Conservation (phyloP, 495 filamentous ascomycete genomes). For the Emericellopsis terricola region DNA sequence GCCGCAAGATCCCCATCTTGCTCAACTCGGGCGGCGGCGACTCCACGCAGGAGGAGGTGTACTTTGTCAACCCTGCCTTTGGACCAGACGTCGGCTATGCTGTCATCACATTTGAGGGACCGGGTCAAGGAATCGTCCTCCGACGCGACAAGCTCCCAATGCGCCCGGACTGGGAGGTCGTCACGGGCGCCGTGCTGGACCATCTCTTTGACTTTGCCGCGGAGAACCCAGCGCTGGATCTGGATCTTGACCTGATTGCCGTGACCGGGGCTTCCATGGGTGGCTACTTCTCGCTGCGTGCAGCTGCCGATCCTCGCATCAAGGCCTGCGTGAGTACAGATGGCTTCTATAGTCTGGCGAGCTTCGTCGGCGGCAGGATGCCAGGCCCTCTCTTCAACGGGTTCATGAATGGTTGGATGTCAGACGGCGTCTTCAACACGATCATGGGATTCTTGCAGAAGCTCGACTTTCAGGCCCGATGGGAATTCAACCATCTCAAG, state of each 20-base stretch:
- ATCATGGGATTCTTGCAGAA: constrained; percentile 2
- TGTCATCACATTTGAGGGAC: constrained; percentile 27
- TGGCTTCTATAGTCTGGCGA: constrained; percentile 19
- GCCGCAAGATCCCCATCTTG: constrained; percentile 21
- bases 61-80: constrained; percentile 9
- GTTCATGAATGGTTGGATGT: constrained; percentile 15
- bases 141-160: constrained; percentile 11
- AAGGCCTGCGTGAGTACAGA: constrained; percentile 27
- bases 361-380: constrained; percentile 12
- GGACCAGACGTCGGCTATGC: constrained; percentile 25
- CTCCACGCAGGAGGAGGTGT: constrained; percentile 28
- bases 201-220: constrained; percentile 5
- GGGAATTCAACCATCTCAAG: constrained; percentile 14
- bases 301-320: constrained; percentile 23
- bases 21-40: constrained; percentile 22
- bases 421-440: constrained; percentile 11
- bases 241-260: constrained; percentile 25
- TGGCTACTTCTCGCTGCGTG: constrained; percentile 22
- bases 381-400: constrained; percentile 10
- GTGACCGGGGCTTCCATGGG: constrained; percentile 23
- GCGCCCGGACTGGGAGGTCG: constrained; percentile 17
- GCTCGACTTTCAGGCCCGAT: constrained; percentile 13
- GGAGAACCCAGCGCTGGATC: constrained; percentile 11
- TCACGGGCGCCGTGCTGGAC: constrained; percentile 15
- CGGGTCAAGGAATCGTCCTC: constrained; percentile 28